Evolutionary conservation across 2,329 filamentous ascomycete genomes (phyloP).

Genomic region (Nectriaceae sp.): DNA sequence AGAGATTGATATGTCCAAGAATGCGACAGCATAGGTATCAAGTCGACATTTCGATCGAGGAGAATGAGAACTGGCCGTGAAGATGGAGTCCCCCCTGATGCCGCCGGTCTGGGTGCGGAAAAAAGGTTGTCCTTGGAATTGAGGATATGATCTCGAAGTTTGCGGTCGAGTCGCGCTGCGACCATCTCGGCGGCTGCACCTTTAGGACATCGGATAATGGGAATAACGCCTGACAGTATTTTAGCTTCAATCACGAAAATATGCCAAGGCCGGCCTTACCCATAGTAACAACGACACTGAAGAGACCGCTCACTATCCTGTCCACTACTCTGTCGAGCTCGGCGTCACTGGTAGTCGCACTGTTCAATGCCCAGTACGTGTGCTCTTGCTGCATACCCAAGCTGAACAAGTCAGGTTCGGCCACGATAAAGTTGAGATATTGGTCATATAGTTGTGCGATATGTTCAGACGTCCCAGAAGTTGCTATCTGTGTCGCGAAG

Average conservation of each 20-base stretch:
- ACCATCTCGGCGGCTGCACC: conserved; percentile 93
- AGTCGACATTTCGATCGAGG: conserved; percentile 91
- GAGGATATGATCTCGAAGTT: conserved; percentile 91
- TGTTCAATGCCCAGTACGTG: conserved; percentile 96
- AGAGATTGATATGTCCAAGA: conserved; percentile 82
- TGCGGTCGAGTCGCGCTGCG: conserved; percentile 89
- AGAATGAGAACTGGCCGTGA: conserved; percentile 89
- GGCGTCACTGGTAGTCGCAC: conserved; percentile 84
- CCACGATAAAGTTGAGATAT: conserved; percentile 96
- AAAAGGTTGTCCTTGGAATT: conserved; percentile 99
- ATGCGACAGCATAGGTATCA: conserved; percentile 98
- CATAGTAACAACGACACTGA: conserved; percentile 98
- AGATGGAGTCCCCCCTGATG: conserved; percentile 60
- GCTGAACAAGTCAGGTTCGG: conserved; percentile 93
- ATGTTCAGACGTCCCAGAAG: conserved; percentile 81
- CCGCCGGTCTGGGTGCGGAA: conserved; percentile 64
- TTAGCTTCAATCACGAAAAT: conserved; percentile 10
- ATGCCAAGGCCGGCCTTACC: too few relatives aligned
- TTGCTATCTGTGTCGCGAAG: conserved; percentile 85
- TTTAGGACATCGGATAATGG: conserved; percentile 92
- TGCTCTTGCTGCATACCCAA: conserved; percentile 88
- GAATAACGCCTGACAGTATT: conserved; percentile 69
- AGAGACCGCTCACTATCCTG: conserved; percentile 91
- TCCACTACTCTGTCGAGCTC: conserved; percentile 87
- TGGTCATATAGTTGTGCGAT: conserved; percentile 95